phyloP scores from a whole-genome alignment of 306 rosid genomes.

The Vachellia collinsii region DNA sequence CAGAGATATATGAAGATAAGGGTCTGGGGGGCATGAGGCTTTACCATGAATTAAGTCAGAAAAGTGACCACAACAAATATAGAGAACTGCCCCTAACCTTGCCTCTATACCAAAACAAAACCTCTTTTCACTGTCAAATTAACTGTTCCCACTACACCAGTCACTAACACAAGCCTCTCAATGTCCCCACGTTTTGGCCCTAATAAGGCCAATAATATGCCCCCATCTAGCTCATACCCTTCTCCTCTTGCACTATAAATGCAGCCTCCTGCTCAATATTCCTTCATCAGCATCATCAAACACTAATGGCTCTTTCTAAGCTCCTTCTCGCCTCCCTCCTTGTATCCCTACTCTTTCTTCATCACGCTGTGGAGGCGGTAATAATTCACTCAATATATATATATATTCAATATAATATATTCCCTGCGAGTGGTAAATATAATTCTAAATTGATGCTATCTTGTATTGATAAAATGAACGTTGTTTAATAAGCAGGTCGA shows the following conservation, averaged over 20 bases:
- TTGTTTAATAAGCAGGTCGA: conserved; percentile 21
- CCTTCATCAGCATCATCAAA: neutral
- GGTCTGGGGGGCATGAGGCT: neutral
- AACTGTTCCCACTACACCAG: neutral
- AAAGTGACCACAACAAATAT: no score
- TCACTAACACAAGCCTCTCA: conserved; percentile 21
- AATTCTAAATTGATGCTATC: neutral
- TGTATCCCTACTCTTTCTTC: conserved; percentile 48
- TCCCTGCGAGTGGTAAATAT: neutral
- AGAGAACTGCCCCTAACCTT: neutral
- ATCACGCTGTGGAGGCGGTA: conserved; percentile 43
- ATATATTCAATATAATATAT: neutral
- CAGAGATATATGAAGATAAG: neutral
- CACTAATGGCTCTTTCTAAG: conserved; percentile 59
- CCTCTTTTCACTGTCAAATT: conserved; percentile 28
- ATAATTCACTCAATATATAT: neutral
- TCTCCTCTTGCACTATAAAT: neutral
- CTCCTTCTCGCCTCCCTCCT: conserved; percentile 50
- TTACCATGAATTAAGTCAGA: no score
- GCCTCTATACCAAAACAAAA: neutral
- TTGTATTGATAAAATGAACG: neutral
- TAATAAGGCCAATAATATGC: neutral
- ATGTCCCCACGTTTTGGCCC: conserved; percentile 27
- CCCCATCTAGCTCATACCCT: neutral
- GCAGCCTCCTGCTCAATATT: conserved; percentile 1